A percentile compares a stretch with the other conserved stretches of the same genome.
These are phyloP conservation scores for Deakozyma indianensis DNA, from an alignment of 805 yeast species.

Conservation along the genomic window DNA sequence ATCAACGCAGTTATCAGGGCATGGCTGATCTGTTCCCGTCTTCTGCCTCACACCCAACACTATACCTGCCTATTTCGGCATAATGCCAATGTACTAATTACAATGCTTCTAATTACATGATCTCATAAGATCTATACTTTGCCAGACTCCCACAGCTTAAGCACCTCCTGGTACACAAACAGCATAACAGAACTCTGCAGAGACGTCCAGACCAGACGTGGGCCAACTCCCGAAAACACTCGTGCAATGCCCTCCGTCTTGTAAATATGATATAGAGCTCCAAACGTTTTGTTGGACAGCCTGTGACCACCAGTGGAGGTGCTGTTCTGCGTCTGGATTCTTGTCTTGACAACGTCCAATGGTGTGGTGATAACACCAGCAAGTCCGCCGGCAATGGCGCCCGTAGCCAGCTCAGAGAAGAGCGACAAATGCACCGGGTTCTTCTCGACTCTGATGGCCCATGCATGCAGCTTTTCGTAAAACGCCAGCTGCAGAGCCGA, in stretches of 20 bases:
- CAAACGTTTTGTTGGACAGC: constrained; percentile 31
- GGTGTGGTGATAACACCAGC: constrained; percentile 89
- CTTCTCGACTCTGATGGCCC: constrained; percentile 20
- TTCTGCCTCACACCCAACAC: too few species aligned
- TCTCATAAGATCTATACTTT: too few species aligned
- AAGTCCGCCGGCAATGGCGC: constrained; percentile 91
- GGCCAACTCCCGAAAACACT: constrained; percentile 88
- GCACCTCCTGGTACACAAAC: constrained; percentile 64
- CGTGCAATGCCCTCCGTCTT: constrained; percentile 65
- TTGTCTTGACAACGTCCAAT: constrained; percentile 78
- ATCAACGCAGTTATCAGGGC: too few species aligned
- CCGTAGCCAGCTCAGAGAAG: constrained; percentile 59
- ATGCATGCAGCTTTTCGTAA: constrained; percentile 48
- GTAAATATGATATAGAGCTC: constrained; percentile 43
- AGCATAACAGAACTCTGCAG: constrained; percentile 91
- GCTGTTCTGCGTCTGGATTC: constrained; percentile 73
- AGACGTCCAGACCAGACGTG: constrained; percentile 93
- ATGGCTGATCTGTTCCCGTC: too few species aligned
- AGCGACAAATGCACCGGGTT: constrained; percentile 20
- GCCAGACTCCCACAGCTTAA: constrained; percentile 25
- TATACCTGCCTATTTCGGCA: too few species aligned
- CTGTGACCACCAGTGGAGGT: constrained; percentile 12
- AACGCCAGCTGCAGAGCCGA: constrained; percentile 93
- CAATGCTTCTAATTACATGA: not conserved
- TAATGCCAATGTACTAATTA: too few species aligned